A percentile compares a stretch with the other conserved stretches of the same genome.
Conservation (phyloP, 345 rosid species). For the Eucalyptus coolabah region DNA sequence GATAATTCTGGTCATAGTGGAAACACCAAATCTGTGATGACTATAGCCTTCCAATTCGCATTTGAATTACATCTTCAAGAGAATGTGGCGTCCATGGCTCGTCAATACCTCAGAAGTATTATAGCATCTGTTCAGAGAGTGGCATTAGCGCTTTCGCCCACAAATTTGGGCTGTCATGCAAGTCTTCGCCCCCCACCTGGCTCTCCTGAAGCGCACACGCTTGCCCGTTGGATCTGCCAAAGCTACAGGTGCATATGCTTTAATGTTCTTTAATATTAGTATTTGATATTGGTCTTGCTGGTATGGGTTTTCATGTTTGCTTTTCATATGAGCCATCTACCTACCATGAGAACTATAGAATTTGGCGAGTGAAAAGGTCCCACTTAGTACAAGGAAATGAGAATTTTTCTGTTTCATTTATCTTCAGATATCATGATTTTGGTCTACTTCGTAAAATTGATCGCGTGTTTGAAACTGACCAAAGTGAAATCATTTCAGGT, state of each 20-base stretch:
- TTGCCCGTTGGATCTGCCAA: conserved; percentile 83
- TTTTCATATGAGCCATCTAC: background rate
- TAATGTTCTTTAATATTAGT: background rate
- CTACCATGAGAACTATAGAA: background rate
- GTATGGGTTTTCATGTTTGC: background rate
- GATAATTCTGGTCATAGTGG: conserved; percentile 42
- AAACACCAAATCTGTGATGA: conserved; percentile 81
- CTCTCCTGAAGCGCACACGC: conserved; percentile 84
- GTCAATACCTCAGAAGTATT: conserved; percentile 80
- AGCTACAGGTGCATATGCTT: conserved; percentile 40
- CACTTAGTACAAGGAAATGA: background rate
- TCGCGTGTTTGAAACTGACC: background rate
- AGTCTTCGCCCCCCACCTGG: conserved; percentile 61
- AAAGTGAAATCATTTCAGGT: conserved; percentile 20
- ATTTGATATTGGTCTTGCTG: background rate
- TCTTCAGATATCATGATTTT: background rate
- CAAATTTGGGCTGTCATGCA: conserved; percentile 41
- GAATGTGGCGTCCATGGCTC: conserved; percentile 77
- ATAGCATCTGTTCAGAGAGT: conserved; percentile 92
- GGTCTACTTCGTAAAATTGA: background rate
- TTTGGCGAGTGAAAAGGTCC: background rate
- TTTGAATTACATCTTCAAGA: conserved; percentile 89
- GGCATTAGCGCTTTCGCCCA: conserved; percentile 89
- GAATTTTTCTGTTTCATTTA: background rate
- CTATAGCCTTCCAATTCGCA: conserved; percentile 90